Conservation (phyloP, 2,329 filamentous ascomycete genomes). For the Scleromitrula shiraiana region DNA sequence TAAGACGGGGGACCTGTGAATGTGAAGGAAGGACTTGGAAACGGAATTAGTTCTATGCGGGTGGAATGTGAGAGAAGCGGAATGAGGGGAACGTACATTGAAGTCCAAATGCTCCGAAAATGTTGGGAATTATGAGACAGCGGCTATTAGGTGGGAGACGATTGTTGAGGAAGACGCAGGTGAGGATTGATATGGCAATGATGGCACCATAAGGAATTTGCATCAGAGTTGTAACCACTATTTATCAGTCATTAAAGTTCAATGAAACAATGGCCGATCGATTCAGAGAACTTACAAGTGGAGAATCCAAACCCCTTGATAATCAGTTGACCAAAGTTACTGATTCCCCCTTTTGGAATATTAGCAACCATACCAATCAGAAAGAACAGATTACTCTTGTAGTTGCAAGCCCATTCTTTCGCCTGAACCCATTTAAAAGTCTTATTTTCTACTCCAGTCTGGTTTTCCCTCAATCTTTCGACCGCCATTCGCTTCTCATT, state of each 20-base stretch:
- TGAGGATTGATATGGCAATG: conserved; percentile 46
- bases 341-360: conserved; percentile 47
- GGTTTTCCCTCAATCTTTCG: conserved; percentile 30
- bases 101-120: conserved; percentile 45
- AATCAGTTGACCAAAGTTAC: conserved; percentile 48
- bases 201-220: conserved; percentile 47
- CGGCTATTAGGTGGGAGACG: conserved; percentile 35
- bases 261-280: no score
- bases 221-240: conserved; percentile 43
- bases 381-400: conserved; percentile 31
- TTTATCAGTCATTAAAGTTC: not conserved
- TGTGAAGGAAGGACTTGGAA: conserved; percentile 32
- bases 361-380: conserved; percentile 43
- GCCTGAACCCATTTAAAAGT: conserved; percentile 31
- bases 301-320: conserved; percentile 43
- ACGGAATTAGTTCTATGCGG: not conserved
- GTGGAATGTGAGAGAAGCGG: no score
- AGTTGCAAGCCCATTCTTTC: not conserved
- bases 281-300: conserved; percentile 28
- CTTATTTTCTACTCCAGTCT: conserved; percentile 29
- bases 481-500: conserved; percentile 28
- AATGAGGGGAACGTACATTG: not conserved
- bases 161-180: conserved; percentile 32
- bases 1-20: conserved; percentile 38
- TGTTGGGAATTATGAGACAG: conserved; percentile 37